Conservation (phyloP, 2,329 filamentous ascomycete genomes). For the Falciphora oryzae region DNA sequence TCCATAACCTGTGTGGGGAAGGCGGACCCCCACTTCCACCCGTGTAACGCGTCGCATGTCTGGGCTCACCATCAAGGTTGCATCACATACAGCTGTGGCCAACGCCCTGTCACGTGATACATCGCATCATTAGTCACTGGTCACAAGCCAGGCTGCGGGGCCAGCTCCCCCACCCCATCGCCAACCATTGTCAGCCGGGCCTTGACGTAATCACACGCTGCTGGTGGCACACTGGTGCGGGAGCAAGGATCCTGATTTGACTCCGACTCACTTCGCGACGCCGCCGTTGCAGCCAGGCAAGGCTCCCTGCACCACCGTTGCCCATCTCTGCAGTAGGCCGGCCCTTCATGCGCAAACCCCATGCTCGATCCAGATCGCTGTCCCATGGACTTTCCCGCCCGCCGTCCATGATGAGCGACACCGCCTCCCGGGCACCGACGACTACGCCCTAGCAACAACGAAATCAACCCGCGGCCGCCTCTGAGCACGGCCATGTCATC, state of each 20-base stretch:
- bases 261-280: conserved; percentile 2
- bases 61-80: not conserved
- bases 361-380: not conserved
- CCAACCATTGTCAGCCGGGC: conserved; percentile 5
- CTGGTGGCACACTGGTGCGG: not conserved
- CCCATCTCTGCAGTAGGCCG: not conserved
- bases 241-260: not conserved
- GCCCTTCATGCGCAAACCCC: not conserved
- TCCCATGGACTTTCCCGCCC: not conserved
- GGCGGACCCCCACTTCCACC: no score
- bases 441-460: conserved; percentile 23
- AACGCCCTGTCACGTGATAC: conserved; percentile 4
- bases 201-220: conserved; percentile 8
- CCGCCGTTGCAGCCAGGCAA: not conserved
- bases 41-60: no score
- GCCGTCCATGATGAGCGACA: conserved; percentile 8
- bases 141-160: not conserved
- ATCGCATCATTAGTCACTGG: not conserved
- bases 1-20: no score
- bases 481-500: conserved; percentile 21
- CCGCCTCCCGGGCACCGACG: conserved; percentile 24
- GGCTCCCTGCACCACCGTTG: conserved; percentile 2
- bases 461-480: conserved; percentile 25
- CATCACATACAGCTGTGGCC: not conserved
- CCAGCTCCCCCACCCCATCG: conserved; percentile 6